Conservation (phyloP, 2,329 filamentous ascomycete species). For the Monosporascus sp. region DNA sequence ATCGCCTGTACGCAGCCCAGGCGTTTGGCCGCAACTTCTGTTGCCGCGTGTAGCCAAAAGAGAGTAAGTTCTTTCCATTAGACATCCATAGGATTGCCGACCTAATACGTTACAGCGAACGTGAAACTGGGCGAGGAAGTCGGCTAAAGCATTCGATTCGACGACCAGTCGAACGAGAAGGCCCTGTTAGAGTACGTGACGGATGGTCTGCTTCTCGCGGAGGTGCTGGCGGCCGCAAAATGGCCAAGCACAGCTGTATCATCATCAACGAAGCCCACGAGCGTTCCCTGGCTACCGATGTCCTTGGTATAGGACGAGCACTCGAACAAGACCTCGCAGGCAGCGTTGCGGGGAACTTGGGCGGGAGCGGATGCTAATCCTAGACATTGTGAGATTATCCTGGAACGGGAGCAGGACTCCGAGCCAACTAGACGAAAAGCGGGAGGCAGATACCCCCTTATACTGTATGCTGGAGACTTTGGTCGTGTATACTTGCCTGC, state of each 20-base stretch:
- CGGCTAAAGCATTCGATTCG: slow-evolving; percentile 98
- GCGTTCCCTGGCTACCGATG: slow-evolving; percentile 92
- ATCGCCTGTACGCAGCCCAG: slow-evolving; percentile 96
- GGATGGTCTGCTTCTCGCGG: slow-evolving; percentile 92
- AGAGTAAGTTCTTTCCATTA: slow-evolving; percentile 39
- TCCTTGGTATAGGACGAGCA: slow-evolving; percentile 43
- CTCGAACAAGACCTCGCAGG: too few species aligned
- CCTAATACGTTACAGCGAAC: slow-evolving; percentile 49
- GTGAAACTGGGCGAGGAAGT: slow-evolving; percentile 90
- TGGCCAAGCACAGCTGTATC: slow-evolving; percentile 92
- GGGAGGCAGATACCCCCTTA: too few species aligned
- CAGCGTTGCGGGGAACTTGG: too few species aligned
- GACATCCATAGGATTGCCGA: too few species aligned
- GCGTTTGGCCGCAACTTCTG: too few species aligned
- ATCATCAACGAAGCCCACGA: slow-evolving; percentile 99
- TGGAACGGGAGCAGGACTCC: too few species aligned
- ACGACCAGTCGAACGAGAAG: slow-evolving; percentile 75
- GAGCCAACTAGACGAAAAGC: too few species aligned
- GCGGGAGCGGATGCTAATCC: too few species aligned
- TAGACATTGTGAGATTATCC: too few species aligned
- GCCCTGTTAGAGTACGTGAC: slow-evolving; percentile 99
- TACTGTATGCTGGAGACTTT: too few species aligned
- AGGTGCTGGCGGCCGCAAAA: slow-evolving; percentile 90
- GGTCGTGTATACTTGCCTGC: too few species aligned
- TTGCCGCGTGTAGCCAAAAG: slow-evolving; percentile 93